Percentiles rank a stretch among this genome's conserved stretches.
These are phyloP conservation scores for Cyclotella distinguenda DNA, from an alignment of 108 stramenopile genomes.

Conservation along the genomic window DNA sequence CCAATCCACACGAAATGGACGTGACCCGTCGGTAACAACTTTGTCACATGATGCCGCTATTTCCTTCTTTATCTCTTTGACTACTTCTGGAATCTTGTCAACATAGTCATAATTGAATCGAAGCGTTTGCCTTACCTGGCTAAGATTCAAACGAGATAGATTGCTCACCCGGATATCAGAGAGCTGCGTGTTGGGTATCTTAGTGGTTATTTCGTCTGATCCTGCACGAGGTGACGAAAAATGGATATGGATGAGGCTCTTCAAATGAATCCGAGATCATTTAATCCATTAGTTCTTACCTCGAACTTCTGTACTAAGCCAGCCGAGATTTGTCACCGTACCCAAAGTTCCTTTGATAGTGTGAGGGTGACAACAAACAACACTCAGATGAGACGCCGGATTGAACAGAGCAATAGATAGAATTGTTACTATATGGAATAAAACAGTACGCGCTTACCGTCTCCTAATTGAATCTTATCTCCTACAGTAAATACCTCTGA, in stretches of 20 bases:
- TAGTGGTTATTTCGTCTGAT: conserved; percentile 51
- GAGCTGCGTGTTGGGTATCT: conserved; percentile 63
- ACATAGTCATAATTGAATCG: conserved; percentile 58
- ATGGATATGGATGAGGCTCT: neutral
- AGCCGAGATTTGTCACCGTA: conserved; percentile 49
- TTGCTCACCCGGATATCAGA: conserved; percentile 53
- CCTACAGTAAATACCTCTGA: conserved; percentile 59
- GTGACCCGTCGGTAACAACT: conserved; percentile 58
- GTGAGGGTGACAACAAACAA: neutral
- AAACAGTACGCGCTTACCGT: conserved; percentile 33
- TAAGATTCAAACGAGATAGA: conserved; percentile 40
- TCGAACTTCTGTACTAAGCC: conserved; percentile 47
- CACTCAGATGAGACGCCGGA: too few species aligned
- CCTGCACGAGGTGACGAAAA: conserved; percentile 10
- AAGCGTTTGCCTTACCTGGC: conserved; percentile 68
- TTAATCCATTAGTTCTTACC: conserved; percentile 15
- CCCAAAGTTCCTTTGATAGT: conserved; percentile 45
- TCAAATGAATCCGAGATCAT: neutral
- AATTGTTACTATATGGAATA: neutral
- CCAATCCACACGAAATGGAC: conserved; percentile 62
- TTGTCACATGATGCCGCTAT: conserved; percentile 56
- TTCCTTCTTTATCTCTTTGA: conserved; percentile 56
- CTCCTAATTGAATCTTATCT: conserved; percentile 60
- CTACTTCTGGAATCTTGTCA: conserved; percentile 53
- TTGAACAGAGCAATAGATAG: neutral